These are phyloP conservation scores for Xylariaceae sp. DNA, from an alignment of 2,329 filamentous ascomycete species.

Conservation along the genomic window DNA sequence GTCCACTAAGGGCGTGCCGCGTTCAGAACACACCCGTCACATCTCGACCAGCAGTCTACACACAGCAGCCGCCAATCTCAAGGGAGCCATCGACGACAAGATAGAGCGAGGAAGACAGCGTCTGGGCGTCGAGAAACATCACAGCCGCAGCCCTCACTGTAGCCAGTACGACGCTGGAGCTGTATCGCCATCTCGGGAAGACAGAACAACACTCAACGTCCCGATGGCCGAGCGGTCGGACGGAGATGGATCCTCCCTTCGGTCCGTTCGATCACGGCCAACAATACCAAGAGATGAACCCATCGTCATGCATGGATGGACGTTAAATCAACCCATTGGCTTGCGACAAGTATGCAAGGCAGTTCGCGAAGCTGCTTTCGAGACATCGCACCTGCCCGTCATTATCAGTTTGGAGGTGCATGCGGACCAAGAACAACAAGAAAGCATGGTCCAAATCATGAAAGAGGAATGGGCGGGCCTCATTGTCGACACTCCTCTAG, in stretches of 20 bases:
- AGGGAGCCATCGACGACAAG: constrained; percentile 31
- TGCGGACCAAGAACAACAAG: constrained; percentile 75
- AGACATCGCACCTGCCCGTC: constrained; percentile 70
- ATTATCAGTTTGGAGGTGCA: constrained; percentile 94
- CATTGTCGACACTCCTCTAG: constrained; percentile 59
- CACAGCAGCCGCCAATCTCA: constrained; percentile 40
- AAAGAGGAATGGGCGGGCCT: constrained; percentile 76
- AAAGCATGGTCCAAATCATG: constrained; percentile 93
- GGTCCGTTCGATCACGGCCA: constrained; percentile 19
- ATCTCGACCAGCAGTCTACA: constrained; percentile 46
- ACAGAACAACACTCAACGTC: constrained; percentile 11
- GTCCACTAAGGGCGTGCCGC: constrained; percentile 34
- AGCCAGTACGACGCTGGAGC: constrained; percentile 20
- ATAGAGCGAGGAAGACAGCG: constrained; percentile 31
- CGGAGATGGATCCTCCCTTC: constrained; percentile 12
- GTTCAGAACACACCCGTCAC: constrained; percentile 42
- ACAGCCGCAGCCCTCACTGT: constrained; percentile 27
- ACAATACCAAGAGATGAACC: constrained; percentile 57
- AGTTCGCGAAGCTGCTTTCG: constrained; percentile 75
- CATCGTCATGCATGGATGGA: constrained; percentile 78
- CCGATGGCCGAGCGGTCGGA: constrained; percentile 12
- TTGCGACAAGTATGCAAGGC: constrained; percentile 84
- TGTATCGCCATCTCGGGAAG: constrained; percentile 13
- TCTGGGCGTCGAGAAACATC: constrained; percentile 27
- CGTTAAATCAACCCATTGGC: constrained; percentile 77